Evolutionary conservation across 2,329 filamentous ascomycete genomes (phyloP).

Genomic region (Xylaria sp.): DNA sequence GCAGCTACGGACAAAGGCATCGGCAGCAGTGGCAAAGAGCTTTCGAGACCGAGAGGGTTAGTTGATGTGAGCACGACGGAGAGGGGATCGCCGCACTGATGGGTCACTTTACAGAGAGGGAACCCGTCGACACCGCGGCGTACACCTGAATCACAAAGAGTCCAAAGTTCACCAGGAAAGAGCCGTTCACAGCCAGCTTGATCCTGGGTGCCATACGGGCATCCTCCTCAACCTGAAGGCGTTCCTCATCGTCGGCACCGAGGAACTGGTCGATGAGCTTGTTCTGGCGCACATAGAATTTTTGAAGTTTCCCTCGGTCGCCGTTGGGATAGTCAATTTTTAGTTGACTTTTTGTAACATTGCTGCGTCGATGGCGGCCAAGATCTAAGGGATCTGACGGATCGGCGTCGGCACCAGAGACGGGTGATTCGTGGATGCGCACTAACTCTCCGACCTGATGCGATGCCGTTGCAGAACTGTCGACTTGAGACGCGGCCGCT

Average conservation of each 20-base stretch:
- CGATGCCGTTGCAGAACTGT: slow-evolving; percentile 1
- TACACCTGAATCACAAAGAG: slow-evolving; percentile 65
- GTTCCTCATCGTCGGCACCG: slow-evolving; percentile 61
- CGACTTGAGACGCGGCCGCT: slow-evolving; percentile 3
- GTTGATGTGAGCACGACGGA: slow-evolving; percentile 28
- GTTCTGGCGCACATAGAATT: slow-evolving; percentile 56
- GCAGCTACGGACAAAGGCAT: slow-evolving; percentile 58
- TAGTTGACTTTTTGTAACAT: slow-evolving; percentile 52
- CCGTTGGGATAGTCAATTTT: slow-evolving; percentile 53
- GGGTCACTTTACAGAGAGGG: slow-evolving; percentile 52
- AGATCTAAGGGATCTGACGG: slow-evolving; percentile 47
- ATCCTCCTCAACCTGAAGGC: slow-evolving; percentile 55
- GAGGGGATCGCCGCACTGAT: slow-evolving; percentile 22
- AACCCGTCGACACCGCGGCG: slow-evolving; percentile 62
- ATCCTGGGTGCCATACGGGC: slow-evolving; percentile 56
- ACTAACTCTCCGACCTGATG: slow-evolving; percentile 1
- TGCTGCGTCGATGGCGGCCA: slow-evolving; percentile 48
- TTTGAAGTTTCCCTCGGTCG: slow-evolving; percentile 50
- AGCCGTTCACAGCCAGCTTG: slow-evolving; percentile 59
- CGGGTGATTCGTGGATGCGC: background rate
- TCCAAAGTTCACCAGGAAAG: slow-evolving; percentile 57
- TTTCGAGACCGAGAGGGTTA: no score
- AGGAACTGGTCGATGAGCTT: slow-evolving; percentile 59
- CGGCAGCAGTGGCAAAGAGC: slow-evolving; percentile 69
- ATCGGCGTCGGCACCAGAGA: slow-evolving; percentile 8